A percentile compares a stretch with the other conserved stretches of the same genome.
Conservation (phyloP, 768 basidiomycete genomes). For the Kwoniella dejecticola region DNA sequence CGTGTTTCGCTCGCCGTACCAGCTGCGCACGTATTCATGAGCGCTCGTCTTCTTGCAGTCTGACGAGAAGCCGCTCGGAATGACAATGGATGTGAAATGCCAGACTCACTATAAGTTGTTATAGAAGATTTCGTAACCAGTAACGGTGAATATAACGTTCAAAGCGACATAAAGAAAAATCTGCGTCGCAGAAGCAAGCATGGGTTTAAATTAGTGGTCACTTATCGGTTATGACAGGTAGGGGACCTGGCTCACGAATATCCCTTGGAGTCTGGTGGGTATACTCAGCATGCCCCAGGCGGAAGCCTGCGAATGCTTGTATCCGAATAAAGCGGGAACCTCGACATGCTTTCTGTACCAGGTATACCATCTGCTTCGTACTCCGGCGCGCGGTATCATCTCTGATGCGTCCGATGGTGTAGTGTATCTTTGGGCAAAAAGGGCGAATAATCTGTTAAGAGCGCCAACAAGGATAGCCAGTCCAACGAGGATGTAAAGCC, state of each 20-base stretch:
- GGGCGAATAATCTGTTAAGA: constrained; percentile 15
- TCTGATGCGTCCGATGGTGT: neutral
- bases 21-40: no score
- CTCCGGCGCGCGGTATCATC: neutral
- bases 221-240: no score
- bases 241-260: constrained; percentile 22
- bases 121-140: constrained; percentile 27
- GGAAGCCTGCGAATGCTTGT: constrained; percentile 26
- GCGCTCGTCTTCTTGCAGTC: no score
- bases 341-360: constrained; percentile 18
- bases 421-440: neutral
- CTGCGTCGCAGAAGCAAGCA: no score
- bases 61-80: no score
- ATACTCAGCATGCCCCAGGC: constrained; percentile 19
- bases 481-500: constrained; percentile 30
- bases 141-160: constrained; percentile 29
- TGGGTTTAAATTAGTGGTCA: no score
- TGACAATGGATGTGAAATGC: no score
- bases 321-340: constrained; percentile 29
- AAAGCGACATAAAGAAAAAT: constrained; percentile 30
- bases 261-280: constrained; percentile 29
- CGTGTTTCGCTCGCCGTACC: neutral
- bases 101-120: constrained; percentile 37
- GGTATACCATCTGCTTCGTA: constrained; percentile 8
- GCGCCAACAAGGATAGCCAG: constrained; percentile 18